Conservation (phyloP, 139 green algal genomes). For the Parachlorella kessleri region DNA sequence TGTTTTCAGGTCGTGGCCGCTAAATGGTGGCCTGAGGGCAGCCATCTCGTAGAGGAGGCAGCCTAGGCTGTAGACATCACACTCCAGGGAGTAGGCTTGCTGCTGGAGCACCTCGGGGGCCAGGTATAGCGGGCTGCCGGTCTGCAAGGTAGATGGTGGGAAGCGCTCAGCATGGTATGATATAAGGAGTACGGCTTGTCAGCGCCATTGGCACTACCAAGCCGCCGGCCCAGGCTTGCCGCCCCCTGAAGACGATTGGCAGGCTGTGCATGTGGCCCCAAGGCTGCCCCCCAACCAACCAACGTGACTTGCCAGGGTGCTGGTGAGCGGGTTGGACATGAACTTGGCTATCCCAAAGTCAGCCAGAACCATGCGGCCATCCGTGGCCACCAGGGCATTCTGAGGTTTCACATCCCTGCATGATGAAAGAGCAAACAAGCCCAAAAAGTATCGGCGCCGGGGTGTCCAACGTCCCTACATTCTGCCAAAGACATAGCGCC, state of each 20-base stretch:
- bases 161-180: neutral
- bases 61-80: neutral
- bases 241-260: too few species aligned
- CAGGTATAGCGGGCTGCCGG: neutral
- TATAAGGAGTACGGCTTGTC: neutral
- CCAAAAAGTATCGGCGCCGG: too few species aligned
- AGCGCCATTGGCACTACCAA: neutral
- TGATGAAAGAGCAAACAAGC: too few species aligned
- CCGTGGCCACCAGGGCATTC: neutral
- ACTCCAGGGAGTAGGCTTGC: neutral
- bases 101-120: neutral
- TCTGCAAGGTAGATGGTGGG: neutral
- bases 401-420: neutral
- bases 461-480: too few species aligned
- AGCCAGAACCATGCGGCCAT: neutral
- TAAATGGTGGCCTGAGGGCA: neutral
- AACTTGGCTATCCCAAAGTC: constrained; percentile 9
- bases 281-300: too few species aligned
- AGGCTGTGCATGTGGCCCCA: too few species aligned
- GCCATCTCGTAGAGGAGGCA: constrained; percentile 10
- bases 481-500: too few species aligned
- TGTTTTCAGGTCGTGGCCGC: too few species aligned
- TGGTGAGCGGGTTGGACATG: too few species aligned
- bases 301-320: too few species aligned
- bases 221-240: too few species aligned